Conservation (phyloP, 176 grass and related monocot genomes). For the Alopecurus myosuroides region DNA sequence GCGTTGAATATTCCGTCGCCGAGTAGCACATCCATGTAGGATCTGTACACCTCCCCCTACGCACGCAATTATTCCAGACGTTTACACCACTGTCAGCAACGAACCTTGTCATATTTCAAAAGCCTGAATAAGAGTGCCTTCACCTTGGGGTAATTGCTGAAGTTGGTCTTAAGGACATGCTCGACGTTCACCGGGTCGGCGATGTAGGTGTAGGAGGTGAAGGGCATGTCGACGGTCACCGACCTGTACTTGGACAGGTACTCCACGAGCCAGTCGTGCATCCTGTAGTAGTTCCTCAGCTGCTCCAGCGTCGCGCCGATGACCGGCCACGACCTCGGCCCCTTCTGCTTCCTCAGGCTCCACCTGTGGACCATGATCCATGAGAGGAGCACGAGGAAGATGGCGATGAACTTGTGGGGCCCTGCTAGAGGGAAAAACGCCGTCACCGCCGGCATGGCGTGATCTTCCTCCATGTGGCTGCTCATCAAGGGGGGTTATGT, state of each 20-base stretch:
- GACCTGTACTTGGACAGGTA: conserved; percentile 59
- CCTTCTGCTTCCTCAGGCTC: conserved; percentile 67
- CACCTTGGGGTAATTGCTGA: conserved; percentile 96
- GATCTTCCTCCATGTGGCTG: conserved; percentile 53
- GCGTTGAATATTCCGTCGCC: conserved; percentile 95
- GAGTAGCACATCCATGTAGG: conserved; percentile 88
- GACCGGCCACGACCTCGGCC: conserved; percentile 75
- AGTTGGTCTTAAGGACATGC: conserved; percentile 91
- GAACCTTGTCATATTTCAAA: neutral
- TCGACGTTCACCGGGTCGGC: conserved; percentile 82
- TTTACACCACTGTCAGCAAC: neutral
- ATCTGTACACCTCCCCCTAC: conserved; percentile 66
- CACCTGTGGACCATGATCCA: conserved; percentile 68
- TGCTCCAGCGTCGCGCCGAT: conserved; percentile 75
- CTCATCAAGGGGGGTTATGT: conserved; percentile 28
- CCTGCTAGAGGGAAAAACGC: conserved; percentile 23
- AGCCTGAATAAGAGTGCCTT: neutral
- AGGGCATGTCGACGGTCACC: conserved; percentile 80
- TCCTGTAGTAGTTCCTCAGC: conserved; percentile 81
- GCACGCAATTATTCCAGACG: conserved; percentile 25
- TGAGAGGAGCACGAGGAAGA: conserved; percentile 46
- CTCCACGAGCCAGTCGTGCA: conserved; percentile 86
- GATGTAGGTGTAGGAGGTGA: conserved; percentile 91
- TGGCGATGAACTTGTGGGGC: conserved; percentile 40
- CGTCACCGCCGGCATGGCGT: neutral